These are phyloP conservation scores for Trichoderma sp. DNA, from an alignment of 2,329 filamentous ascomycete species.

Conservation along the genomic window DNA sequence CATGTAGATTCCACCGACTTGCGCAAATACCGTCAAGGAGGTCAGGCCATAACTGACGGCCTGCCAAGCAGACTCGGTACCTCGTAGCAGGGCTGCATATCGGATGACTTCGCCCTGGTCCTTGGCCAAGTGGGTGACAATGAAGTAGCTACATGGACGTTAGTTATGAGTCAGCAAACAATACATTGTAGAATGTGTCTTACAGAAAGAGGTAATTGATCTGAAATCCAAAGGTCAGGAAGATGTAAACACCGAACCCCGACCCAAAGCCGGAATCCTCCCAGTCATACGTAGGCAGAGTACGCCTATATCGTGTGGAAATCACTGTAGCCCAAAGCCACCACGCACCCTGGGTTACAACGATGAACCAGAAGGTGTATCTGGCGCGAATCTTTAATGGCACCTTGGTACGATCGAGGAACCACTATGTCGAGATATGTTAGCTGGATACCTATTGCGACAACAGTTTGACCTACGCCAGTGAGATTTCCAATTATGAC, in stretches of 20 bases:
- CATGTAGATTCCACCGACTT: conserved; percentile 67
- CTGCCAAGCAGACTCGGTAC: conserved; percentile 72
- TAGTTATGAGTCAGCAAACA: not conserved
- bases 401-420: conserved; percentile 60
- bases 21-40: conserved; percentile 61
- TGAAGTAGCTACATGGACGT: conserved; percentile 58
- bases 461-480: conserved; percentile 46
- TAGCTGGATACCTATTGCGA: not conserved
- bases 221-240: conserved; percentile 69
- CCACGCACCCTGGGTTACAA: conserved; percentile 65
- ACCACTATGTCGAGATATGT: conserved; percentile 40
- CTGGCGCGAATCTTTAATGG: conserved; percentile 57
- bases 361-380: conserved; percentile 55
- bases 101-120: conserved; percentile 66
- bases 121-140: conserved; percentile 65
- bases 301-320: conserved; percentile 60
- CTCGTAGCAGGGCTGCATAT: conserved; percentile 67
- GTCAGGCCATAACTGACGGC: conserved; percentile 71
- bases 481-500: conserved; percentile 66
- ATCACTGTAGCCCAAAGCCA: conserved; percentile 72
- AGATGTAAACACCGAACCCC: conserved; percentile 67
- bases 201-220: conserved; percentile 72
- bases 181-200: conserved; percentile 29
- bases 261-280: conserved; percentile 61
- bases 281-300: conserved; percentile 68